Evolutionary conservation across 768 basidiomycete genomes (phyloP).

Genomic region (Sutorius australiensis): DNA sequence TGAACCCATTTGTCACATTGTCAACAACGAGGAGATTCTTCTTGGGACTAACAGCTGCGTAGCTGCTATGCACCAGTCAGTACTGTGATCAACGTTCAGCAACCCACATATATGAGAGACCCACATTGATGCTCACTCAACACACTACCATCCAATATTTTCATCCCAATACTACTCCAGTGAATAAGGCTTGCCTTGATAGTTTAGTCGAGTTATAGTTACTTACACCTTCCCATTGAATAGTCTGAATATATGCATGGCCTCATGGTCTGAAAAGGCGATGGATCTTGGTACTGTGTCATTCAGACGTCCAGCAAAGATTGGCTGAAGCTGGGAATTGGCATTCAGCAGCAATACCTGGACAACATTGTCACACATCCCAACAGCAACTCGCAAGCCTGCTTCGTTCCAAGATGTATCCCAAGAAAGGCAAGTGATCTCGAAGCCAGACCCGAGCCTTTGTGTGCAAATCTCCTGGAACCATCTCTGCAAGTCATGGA

Average conservation of each 20-base stretch:
- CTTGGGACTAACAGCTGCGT: no score
- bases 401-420: neutral
- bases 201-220: no score
- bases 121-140: no score
- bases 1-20: no score
- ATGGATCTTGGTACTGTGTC: conserved; percentile 6
- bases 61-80: no score
- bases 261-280: neutral
- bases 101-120: no score
- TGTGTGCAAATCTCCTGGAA: neutral
- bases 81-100: no score
- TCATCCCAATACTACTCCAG: no score
- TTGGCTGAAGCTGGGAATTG: neutral
- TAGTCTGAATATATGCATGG: conserved; percentile 2
- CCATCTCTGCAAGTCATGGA: neutral
- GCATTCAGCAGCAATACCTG: conserved; percentile 1
- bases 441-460: neutral
- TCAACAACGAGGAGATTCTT: no score
- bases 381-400: neutral
- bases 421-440: neutral
- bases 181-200: no score
- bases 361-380: conserved; percentile 5
- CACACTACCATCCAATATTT: no score
- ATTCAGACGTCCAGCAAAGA: conserved; percentile 4
- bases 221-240: conserved; percentile 6